phyloP scores from a whole-genome alignment of 257 asterid genomes.

The Gentiana straminea region DNA sequence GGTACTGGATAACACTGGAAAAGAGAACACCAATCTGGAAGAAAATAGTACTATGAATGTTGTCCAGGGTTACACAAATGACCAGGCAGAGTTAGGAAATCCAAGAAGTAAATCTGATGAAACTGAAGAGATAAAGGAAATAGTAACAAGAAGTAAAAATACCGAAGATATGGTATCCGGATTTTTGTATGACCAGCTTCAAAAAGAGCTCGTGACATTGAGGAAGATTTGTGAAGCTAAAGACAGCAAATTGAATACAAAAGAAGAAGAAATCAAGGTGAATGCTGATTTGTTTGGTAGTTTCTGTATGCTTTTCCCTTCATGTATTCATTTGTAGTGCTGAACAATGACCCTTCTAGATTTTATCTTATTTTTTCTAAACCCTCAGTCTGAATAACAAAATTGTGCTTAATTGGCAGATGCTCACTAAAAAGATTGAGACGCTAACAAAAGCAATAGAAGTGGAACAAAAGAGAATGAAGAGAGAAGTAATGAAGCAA shows the following conservation, averaged over 20 bases:
- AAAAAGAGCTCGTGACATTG: constrained; percentile 68
- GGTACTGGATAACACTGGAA: constrained; percentile 30
- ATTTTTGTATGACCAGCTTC: constrained; percentile 69
- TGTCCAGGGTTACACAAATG: constrained; percentile 16
- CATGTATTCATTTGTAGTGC: constrained; percentile 1
- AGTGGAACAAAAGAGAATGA: constrained; percentile 52
- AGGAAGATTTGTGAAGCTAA: constrained; percentile 55
- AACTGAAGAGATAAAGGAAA: constrained; percentile 20
- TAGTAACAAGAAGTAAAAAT: constrained; percentile 16
- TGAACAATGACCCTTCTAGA: background rate
- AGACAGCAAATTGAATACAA: constrained; percentile 38
- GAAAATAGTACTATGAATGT: constrained; percentile 17
- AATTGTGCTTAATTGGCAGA: constrained; percentile 25
- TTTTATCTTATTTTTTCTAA: background rate
- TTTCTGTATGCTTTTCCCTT: background rate
- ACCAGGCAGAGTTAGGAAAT: constrained; percentile 18
- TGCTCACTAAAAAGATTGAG: constrained; percentile 56
- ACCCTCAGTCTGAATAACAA: background rate
- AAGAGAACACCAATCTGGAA: constrained; percentile 51
- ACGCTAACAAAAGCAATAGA: constrained; percentile 55
- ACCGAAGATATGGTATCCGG: constrained; percentile 70
- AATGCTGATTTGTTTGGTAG: background rate
- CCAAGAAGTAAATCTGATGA: constrained; percentile 10
- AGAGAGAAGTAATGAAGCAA: constrained; percentile 51
- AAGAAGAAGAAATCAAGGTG: constrained; percentile 79